Evolutionary conservation across 208 protist genomes (phyloP).

Genomic region (Trichomonas vaginalis): DNA sequence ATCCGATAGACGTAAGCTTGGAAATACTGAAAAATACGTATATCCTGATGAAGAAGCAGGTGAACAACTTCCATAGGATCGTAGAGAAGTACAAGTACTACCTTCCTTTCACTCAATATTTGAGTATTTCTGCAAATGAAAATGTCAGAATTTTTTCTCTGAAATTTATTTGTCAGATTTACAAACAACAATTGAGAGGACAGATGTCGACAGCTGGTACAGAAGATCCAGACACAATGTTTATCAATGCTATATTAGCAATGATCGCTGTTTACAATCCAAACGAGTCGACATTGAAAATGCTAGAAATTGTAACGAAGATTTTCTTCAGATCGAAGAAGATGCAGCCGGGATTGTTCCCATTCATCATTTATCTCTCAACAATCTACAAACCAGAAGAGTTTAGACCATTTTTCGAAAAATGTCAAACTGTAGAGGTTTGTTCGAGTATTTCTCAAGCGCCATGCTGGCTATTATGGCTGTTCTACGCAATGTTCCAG

Average conservation of each 20-base stretch:
- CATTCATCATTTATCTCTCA: background rate
- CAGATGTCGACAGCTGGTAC: background rate
- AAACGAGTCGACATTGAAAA: background rate
- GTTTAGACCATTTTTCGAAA: background rate
- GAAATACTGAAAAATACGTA: background rate
- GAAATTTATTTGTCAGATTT: background rate
- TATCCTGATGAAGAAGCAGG: background rate
- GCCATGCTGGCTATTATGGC: background rate
- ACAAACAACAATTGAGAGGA: no score
- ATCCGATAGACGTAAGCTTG: background rate
- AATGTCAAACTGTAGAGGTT: background rate
- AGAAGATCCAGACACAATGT: background rate
- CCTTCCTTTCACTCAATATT: background rate
- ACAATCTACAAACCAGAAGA: background rate
- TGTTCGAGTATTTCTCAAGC: background rate
- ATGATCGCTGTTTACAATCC: background rate
- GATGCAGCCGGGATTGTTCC: background rate
- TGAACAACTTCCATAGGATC: background rate
- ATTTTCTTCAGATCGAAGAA: background rate
- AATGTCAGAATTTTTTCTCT: background rate
- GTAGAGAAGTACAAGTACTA: background rate
- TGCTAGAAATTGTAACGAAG: background rate
- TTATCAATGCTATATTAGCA: background rate
- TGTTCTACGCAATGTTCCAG: background rate
- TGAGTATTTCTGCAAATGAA: background rate